Base-by-base conservation (phyloP, 2,329 filamentous ascomycete genomes). In the Colletotrichum siamense region DNA sequence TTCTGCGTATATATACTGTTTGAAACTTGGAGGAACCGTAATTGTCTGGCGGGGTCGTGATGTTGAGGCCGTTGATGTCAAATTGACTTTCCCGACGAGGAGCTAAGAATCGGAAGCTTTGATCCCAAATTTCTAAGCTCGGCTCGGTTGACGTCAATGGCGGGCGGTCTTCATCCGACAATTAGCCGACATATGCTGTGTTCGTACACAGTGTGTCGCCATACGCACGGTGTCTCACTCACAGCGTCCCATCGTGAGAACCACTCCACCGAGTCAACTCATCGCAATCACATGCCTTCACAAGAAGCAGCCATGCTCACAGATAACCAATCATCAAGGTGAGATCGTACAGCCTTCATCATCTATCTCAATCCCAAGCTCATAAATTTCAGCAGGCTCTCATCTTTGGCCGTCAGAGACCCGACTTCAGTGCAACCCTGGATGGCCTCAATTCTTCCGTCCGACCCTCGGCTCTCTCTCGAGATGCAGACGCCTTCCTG, bases 61-160 rank as follows among this genome's bases (percentile, higher is more conserved):
- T 26, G 26, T 34, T 4, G 28, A 16, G 55, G 26, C 36, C 24
- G 36, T 26, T 15, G 28, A 30, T 4, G 39, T 57, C 32, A n/a
- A 49, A 63, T 65, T 34, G 30, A 64, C 16, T 34, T 30, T 13
- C 18, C 15, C 18, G 34, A 22, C 22, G 15, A 15, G 66, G 13
- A 22, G 28, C 16, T 28, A 13, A 12, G 36, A 32, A 22, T 61
- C 28, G 7, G 63, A 69, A 76, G 70, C 73, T 73, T 22, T 34
- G 26, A 16, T 36, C 36, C 64, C 22, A 69, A 59, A 69, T 65
- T 69, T 73, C 59, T 61, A 76, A 76, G 69, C 73, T 76, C 69
- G 63, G 69, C 69, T 49, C 26, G 57, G 44, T 65, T 75, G 69
- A 75, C 73, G 59, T 73, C 69, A 75, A 55, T 18, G 2, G 15